These are phyloP conservation scores for Plasmodium cynomolgi DNA, from an alignment of 169 alveolate genomes.

Conservation along the genomic window DNA sequence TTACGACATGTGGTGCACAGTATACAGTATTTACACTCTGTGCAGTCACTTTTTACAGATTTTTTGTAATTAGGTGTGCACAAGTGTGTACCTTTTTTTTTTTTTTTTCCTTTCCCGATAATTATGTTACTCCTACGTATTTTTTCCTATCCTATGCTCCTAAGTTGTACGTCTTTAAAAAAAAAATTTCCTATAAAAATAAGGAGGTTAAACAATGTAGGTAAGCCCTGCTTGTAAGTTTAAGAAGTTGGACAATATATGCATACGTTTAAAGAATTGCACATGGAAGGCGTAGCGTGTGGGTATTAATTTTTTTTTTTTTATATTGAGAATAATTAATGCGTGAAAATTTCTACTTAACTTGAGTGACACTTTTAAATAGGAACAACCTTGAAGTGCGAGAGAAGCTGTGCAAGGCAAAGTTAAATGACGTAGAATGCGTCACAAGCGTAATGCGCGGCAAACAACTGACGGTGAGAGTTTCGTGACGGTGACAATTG, in stretches of 20 bases:
- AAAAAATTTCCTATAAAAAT: neutral
- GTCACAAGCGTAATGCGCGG: neutral
- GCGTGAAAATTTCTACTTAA: conserved; percentile 14
- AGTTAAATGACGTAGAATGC: neutral
- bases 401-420: neutral
- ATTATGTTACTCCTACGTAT: neutral
- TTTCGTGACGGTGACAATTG: neutral
- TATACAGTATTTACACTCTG: neutral
- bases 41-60: neutral
- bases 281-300: neutral
- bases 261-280: neutral
- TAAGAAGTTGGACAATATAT: neutral
- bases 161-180: neutral
- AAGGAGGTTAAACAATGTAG: neutral
- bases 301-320: neutral
- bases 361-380: neutral
- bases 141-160: neutral
- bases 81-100: neutral
- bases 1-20: neutral
- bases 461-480: neutral
- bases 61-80: neutral
- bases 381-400: neutral
- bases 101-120: neutral
- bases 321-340: conserved; percentile 11
- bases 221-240: neutral